Base-by-base conservation (phyloP, 208 protist species). In the Trypanosoma conorhini region DNA sequence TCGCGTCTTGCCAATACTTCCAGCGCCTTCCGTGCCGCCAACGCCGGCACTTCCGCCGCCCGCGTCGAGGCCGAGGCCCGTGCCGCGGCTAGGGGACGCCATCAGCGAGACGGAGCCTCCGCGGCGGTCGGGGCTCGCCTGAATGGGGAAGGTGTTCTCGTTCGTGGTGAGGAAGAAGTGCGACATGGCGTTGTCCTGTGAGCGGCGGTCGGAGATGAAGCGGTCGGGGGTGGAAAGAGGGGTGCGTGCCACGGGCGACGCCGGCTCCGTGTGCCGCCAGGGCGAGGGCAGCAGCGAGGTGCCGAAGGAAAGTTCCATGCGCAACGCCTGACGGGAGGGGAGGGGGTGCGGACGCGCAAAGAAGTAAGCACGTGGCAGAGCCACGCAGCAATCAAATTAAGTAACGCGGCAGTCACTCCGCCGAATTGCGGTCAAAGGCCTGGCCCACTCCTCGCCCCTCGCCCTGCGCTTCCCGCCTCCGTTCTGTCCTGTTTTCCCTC, bases 151-250 rank as follows among this genome's bases (percentile, higher is more conserved):
- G 48, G 79, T 63, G 24, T 81, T 87, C 60, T 95, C 87, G 19
- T 85, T 84, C 7, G 87, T 85, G 30, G 88, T 96, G 46, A 96
- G 87, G 19, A 93, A 73, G 65, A 92, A 96, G 78, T 82, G 81
- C 3, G 91, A 89, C 28, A 96, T 50, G 22, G 67, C 72, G 40
- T 69, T 81, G 70, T 90, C 80, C 50, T 92, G 85, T 24, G 79
- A 74, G 58, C 65, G 52, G 19, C 85, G 77, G 58, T 86, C 66
- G 12, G 86, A 67, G 42, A 96, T 91, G 79, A 90, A 96, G 48
- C 91, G 88, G 63, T 96, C 88, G 0, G 67, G 71, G 5, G 72
- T 78, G 9, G 62, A 9, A 35, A 54, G 33, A 48, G 65, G 60
- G 8, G 55, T 73, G 35, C 48, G 62, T 10, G 65, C 12, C 22